Conservation (phyloP, 2,329 filamentous ascomycete genomes). For the Verticillium isaacii region DNA sequence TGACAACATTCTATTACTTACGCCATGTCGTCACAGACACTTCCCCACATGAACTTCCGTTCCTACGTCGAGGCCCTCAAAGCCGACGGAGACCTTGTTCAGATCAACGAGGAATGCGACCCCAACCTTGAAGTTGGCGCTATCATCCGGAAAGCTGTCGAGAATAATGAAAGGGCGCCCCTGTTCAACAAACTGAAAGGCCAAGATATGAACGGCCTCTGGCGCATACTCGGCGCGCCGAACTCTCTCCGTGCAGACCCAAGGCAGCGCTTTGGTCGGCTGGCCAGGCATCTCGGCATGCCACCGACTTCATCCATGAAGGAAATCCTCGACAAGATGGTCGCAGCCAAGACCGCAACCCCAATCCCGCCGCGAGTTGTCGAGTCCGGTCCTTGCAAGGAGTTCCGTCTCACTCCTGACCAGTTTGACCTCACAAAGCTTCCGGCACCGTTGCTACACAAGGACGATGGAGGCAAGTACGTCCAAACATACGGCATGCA, state of each 20-base stretch:
- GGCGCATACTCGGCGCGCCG: conserved; percentile 40
- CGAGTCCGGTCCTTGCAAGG: conserved; percentile 34
- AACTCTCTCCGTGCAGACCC: conserved; percentile 27
- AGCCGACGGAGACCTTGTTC: conserved; percentile 36
- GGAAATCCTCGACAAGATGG: conserved; percentile 36
- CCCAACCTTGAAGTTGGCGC: conserved; percentile 41
- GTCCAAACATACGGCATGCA: conserved; percentile 47
- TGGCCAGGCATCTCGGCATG: conserved; percentile 35
- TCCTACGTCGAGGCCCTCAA: conserved; percentile 26
- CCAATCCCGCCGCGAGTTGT: conserved; percentile 16
- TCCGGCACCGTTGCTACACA: conserved; percentile 36
- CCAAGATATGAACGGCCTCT: conserved; percentile 34
- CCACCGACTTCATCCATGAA: conserved; percentile 28
- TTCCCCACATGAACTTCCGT: background rate
- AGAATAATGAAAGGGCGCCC: conserved; percentile 40
- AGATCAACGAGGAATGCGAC: conserved; percentile 37
- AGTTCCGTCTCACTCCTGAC: conserved; percentile 28
- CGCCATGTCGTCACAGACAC: background rate
- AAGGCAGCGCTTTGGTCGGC: conserved; percentile 30
- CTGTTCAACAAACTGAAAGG: conserved; percentile 49
- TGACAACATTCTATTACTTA: background rate
- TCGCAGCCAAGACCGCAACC: conserved; percentile 9
- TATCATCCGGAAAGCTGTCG: conserved; percentile 39
- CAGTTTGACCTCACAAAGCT: conserved; percentile 37
- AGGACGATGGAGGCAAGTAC: conserved; percentile 43